These are phyloP conservation scores for Raphidocelis subcapitata DNA, from an alignment of 139 green algal genomes.

Conservation along the genomic window DNA sequence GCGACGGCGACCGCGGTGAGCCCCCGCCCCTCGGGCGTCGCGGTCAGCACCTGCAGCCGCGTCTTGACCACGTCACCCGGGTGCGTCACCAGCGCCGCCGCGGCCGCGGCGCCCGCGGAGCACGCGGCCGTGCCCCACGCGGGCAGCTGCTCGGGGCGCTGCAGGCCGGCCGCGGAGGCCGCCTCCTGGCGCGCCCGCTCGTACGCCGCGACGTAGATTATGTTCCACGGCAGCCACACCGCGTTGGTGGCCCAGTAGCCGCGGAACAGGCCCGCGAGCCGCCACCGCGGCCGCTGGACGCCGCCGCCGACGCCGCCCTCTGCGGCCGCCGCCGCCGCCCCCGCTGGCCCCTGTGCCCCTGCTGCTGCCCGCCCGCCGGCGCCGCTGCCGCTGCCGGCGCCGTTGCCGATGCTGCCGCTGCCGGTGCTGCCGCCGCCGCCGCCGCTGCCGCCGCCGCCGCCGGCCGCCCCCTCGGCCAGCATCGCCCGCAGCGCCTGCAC, in stretches of 20 bases:
- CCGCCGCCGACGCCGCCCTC: neutral
- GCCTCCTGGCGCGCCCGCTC: slow-evolving; percentile 53
- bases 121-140: slow-evolving; percentile 32
- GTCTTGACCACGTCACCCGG: slow-evolving; percentile 85
- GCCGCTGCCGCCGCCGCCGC: neutral
- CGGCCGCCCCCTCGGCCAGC: neutral
- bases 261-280: slow-evolving; percentile 19
- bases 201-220: slow-evolving; percentile 74
- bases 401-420: neutral
- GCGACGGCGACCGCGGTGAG: slow-evolving; percentile 28
- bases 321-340: too few species aligned
- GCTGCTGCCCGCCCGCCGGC: too few species aligned
- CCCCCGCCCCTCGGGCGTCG: neutral
- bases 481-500: slow-evolving; percentile 10
- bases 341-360: too few species aligned
- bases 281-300: neutral
- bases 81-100: slow-evolving; percentile 56
- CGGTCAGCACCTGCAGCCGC: slow-evolving; percentile 69
- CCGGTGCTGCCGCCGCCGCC: too few species aligned
- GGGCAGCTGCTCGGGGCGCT: slow-evolving; percentile 19
- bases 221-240: slow-evolving; percentile 84
- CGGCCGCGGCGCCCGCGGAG: slow-evolving; percentile 32
- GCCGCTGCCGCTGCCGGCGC: neutral
- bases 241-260: slow-evolving; percentile 71
- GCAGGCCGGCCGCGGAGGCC: neutral